phyloP scores from a whole-genome alignment of 768 basidiomycete species.

The Mrakia gelida region DNA sequence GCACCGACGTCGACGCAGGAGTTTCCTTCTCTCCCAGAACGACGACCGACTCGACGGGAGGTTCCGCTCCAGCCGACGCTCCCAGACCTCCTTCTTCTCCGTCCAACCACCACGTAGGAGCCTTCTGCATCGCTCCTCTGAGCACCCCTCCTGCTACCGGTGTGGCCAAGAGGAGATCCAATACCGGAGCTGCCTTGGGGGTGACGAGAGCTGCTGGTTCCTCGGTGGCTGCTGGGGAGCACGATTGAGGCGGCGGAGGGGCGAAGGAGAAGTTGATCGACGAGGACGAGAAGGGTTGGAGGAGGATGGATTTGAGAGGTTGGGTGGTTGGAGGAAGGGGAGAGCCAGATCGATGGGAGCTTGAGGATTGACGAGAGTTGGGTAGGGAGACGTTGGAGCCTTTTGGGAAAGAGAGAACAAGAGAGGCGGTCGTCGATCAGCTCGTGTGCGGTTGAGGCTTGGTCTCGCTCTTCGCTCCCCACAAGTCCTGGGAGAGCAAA shows the following conservation, averaged over 20 bases:
- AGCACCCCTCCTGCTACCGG: neutral
- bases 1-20: neutral
- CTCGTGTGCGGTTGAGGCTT: neutral
- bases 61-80: neutral
- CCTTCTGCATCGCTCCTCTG: slow-evolving; percentile 11
- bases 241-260: neutral
- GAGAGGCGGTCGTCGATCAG: neutral
- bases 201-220: slow-evolving; percentile 15
- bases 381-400: slow-evolving; percentile 6
- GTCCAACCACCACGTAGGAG: slow-evolving; percentile 22
- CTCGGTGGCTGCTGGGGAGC: slow-evolving; percentile 2
- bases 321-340: neutral
- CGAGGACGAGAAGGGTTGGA: slow-evolving; percentile 7
- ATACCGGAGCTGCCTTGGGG: neutral
- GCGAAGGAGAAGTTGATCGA: slow-evolving; percentile 10
- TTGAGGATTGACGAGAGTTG: slow-evolving; percentile 7
- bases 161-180: slow-evolving; percentile 5
- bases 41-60: slow-evolving; percentile 7
- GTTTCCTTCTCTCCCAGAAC: slow-evolving; percentile 2
- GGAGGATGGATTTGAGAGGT: neutral
- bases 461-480: neutral
- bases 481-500: neutral
- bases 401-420: neutral
- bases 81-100: neutral
- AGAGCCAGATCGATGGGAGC: neutral